Evolutionary conservation across 2,329 filamentous ascomycete genomes (phyloP).

Genomic region (Botrytis fragariae): DNA sequence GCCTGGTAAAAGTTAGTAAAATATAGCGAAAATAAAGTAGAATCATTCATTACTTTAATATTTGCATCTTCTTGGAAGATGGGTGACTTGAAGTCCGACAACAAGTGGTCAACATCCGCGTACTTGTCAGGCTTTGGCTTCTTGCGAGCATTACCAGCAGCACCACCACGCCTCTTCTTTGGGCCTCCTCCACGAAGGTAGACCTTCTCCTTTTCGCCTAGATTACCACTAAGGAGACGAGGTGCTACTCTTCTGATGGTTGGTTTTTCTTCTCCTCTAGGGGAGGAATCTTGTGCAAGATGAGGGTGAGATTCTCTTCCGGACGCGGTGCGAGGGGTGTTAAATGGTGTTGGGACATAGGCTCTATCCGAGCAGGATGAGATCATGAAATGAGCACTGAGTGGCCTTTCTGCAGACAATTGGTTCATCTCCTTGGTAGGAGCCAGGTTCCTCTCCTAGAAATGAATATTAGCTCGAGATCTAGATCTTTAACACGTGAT

Average conservation of each 20-base stretch:
- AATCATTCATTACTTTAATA: constrained; percentile 12
- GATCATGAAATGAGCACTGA: constrained; percentile 7
- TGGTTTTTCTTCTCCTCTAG: neutral
- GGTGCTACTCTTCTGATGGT: neutral
- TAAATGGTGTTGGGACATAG: constrained; percentile 15
- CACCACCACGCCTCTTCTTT: constrained; percentile 12
- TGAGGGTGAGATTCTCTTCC: neutral
- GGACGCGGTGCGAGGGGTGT: neutral
- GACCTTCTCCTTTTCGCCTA: neutral
- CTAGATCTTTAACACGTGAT: constrained; percentile 1
- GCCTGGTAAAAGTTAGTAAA: neutral
- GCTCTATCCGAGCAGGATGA: constrained; percentile 11
- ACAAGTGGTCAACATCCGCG: constrained; percentile 11
- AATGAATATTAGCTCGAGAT: neutral
- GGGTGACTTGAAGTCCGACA: constrained; percentile 19
- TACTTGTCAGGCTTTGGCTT: constrained; percentile 16
- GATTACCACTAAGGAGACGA: neutral
- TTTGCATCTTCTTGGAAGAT: constrained; percentile 20
- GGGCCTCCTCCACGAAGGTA: constrained; percentile 10
- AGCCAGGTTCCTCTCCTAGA: neutral
- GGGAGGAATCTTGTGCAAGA: neutral
- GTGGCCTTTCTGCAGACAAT: neutral
- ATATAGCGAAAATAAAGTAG: neutral
- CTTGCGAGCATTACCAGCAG: constrained; percentile 1
- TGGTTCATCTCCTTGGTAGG: neutral